Conservation (phyloP, 2,329 filamentous ascomycete species). For the Curvularia hawaiiensis region DNA sequence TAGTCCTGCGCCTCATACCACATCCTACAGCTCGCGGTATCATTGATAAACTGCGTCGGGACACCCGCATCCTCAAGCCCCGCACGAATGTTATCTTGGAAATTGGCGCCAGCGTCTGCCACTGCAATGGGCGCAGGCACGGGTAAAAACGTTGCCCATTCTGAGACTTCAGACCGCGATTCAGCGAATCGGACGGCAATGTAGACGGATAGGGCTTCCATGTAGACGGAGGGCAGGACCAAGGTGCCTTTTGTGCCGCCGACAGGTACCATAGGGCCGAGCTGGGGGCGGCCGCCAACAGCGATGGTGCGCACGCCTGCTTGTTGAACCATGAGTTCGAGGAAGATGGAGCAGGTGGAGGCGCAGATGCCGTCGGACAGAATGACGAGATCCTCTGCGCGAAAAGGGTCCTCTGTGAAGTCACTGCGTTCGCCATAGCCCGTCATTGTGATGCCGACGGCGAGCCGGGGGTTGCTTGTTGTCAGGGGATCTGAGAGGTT, state of each 20-base stretch:
- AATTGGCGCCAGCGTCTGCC: conserved; percentile 42
- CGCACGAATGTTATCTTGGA: conserved; percentile 47
- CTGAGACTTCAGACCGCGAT: conserved; percentile 10
- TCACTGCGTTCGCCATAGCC: conserved; percentile 36
- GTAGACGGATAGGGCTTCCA: conserved; percentile 27
- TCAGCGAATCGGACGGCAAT: conserved; percentile 28
- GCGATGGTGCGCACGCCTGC: conserved; percentile 50
- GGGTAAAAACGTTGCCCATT: conserved; percentile 35
- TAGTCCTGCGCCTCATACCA: conserved; percentile 63
- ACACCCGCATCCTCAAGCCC: conserved; percentile 42
- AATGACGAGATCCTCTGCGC: conserved; percentile 47
- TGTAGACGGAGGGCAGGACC: conserved; percentile 34
- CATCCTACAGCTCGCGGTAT: conserved; percentile 65
- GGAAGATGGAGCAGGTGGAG: conserved; percentile 54
- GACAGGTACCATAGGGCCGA: conserved; percentile 50
- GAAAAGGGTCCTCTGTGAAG: conserved; percentile 44
- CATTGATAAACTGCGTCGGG: conserved; percentile 65
- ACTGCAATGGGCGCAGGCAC: conserved; percentile 29
- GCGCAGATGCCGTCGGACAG: conserved; percentile 54
- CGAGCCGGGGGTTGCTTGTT: conserved; percentile 37
- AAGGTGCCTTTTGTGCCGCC: conserved; percentile 54
- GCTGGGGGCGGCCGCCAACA: conserved; percentile 50
- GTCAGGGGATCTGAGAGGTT: conserved; percentile 45
- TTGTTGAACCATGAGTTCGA: conserved; percentile 54
- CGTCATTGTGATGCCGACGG: conserved; percentile 36